These are phyloP conservation scores for Paecilomyces formosus DNA, from an alignment of 2,329 filamentous ascomycete species.

Conservation along the genomic window DNA sequence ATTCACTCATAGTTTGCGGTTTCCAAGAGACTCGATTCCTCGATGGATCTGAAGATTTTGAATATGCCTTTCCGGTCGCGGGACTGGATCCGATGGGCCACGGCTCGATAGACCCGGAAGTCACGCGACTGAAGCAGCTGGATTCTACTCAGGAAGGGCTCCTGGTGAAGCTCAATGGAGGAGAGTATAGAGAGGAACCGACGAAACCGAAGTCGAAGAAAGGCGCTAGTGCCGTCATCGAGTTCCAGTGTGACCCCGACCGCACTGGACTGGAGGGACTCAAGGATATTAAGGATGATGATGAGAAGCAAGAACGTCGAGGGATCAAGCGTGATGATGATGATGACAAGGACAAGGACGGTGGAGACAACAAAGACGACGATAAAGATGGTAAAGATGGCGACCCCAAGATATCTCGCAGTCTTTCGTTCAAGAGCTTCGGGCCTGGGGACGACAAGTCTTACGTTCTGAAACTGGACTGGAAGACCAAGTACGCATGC, in stretches of 20 bases:
- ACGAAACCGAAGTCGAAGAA: conserved; percentile 50
- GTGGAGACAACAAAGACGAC: conserved; percentile 17
- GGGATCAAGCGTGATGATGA: conserved; percentile 18
- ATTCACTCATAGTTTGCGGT: conserved; percentile 57
- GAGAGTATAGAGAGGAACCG: conserved; percentile 45
- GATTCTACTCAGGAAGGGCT: conserved; percentile 67
- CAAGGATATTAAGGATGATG: conserved; percentile 17
- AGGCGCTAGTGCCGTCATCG: conserved; percentile 56
- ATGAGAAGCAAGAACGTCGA: conserved; percentile 11
- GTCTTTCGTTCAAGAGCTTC: conserved; percentile 72
- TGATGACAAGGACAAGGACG: conserved; percentile 12
- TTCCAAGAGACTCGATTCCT: conserved; percentile 52
- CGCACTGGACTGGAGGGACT: conserved; percentile 62
- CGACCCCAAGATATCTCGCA: conserved; percentile 39
- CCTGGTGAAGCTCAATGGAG: conserved; percentile 58
- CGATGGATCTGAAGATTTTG: conserved; percentile 43
- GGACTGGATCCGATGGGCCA: conserved; percentile 56
- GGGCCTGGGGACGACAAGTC: conserved; percentile 49
- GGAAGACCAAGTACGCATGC: conserved; percentile 84
- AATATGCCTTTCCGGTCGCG: conserved; percentile 63
- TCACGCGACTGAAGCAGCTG: conserved; percentile 57
- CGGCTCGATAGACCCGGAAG: conserved; percentile 49
- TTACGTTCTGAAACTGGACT: conserved; percentile 66
- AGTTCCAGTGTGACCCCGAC: conserved; percentile 73
- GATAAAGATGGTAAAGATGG: conserved; percentile 21